These are phyloP conservation scores for Podospora pseudoanserina DNA, from an alignment of 495 filamentous ascomycete genomes.

Conservation along the genomic window DNA sequence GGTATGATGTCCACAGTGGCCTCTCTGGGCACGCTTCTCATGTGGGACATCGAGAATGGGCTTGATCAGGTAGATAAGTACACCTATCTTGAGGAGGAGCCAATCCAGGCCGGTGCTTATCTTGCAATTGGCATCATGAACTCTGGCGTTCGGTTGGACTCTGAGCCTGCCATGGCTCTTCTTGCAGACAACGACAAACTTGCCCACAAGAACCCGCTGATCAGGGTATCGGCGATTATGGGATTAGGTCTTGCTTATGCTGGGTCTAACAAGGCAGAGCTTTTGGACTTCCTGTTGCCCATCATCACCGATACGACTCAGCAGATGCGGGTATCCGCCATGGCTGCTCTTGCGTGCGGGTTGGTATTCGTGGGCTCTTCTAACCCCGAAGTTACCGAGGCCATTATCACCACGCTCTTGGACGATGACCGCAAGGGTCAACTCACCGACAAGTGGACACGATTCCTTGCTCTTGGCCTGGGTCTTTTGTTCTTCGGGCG, in stretches of 20 bases:
- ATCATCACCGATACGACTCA: slow-evolving; percentile 77
- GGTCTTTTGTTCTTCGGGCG: slow-evolving; percentile 92
- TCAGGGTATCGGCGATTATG: slow-evolving; percentile 84
- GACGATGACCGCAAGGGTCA: slow-evolving; percentile 84
- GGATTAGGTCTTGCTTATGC: slow-evolving; percentile 91
- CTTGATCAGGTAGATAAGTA: slow-evolving; percentile 91
- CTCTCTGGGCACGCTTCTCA: slow-evolving; percentile 81
- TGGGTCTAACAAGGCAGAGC: slow-evolving; percentile 81
- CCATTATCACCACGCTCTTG: slow-evolving; percentile 83
- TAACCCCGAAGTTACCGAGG: slow-evolving; percentile 80
- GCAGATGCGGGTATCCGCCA: slow-evolving; percentile 92
- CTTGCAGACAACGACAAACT: slow-evolving; percentile 74
- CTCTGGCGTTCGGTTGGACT: slow-evolving; percentile 79
- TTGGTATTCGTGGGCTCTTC: slow-evolving; percentile 90
- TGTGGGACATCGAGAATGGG: slow-evolving; percentile 87
- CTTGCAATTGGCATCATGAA: slow-evolving; percentile 92
- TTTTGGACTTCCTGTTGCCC: slow-evolving; percentile 75
- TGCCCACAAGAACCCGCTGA: slow-evolving; percentile 66
- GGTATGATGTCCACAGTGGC: slow-evolving; percentile 95
- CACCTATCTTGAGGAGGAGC: slow-evolving; percentile 76
- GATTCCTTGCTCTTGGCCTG: slow-evolving; percentile 91
- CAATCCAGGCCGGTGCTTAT: slow-evolving; percentile 83
- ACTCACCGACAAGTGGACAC: slow-evolving; percentile 94
- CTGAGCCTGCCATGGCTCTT: slow-evolving; percentile 83
- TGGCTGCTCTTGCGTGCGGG: slow-evolving; percentile 89